Conservation (phyloP, 306 rosid species). For the Rubus idaeus region DNA sequence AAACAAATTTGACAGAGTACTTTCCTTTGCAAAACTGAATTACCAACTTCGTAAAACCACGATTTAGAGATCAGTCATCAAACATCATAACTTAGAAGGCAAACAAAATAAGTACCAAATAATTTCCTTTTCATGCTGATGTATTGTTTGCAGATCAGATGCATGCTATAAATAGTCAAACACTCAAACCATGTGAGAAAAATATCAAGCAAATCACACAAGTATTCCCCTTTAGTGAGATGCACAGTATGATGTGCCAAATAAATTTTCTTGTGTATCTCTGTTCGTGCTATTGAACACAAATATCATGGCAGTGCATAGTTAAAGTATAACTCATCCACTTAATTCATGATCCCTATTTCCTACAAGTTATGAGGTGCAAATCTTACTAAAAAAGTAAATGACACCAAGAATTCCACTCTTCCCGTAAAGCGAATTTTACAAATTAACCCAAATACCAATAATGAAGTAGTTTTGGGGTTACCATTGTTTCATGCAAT, state of each 20-base stretch:
- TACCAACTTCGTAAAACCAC: neutral
- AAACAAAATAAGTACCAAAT: neutral
- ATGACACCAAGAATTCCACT: neutral
- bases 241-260: neutral
- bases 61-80: neutral
- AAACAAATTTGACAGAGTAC: neutral
- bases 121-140: too few species aligned
- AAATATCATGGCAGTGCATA: neutral
- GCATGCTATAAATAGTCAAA: neutral
- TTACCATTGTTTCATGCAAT: neutral
- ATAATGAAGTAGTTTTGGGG: conserved; percentile 5
- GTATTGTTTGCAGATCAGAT: neutral
- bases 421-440: neutral
- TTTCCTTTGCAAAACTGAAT: neutral
- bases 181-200: neutral
- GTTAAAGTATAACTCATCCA: neutral
- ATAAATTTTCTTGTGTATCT: neutral
- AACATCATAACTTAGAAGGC: neutral
- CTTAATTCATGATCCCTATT: neutral
- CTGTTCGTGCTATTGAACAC: neutral
- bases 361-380: neutral
- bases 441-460: neutral
- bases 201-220: neutral
- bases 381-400: neutral
- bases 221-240: neutral